A percentile compares a stretch with the other conserved stretches of the same genome.
phyloP scores from a whole-genome alignment of 176 grass and related monocot species.

The Oryza rufipogon region DNA sequence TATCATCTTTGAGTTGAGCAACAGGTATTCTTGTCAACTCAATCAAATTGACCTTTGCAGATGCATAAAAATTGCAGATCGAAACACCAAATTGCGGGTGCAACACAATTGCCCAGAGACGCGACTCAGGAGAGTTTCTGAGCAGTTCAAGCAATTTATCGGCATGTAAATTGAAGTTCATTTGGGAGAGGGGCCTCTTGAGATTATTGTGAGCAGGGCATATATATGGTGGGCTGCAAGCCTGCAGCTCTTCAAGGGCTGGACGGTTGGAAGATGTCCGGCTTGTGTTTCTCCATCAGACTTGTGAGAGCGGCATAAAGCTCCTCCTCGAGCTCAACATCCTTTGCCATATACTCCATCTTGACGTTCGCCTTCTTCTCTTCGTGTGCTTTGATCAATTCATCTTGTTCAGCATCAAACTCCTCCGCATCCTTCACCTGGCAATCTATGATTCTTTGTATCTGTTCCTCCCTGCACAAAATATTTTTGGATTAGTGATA shows the following conservation, averaged over 20 bases:
- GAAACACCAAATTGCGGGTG: not conserved
- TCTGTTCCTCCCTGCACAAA: constrained; percentile 60
- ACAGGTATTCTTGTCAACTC: not conserved
- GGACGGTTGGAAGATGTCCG: constrained; percentile 58
- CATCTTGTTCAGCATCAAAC: constrained; percentile 60
- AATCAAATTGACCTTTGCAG: not conserved
- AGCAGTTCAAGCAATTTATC: not conserved
- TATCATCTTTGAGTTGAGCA: not conserved
- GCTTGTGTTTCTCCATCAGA: constrained; percentile 81
- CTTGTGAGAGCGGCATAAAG: constrained; percentile 47
- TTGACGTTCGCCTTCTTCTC: constrained; percentile 55
- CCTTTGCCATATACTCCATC: constrained; percentile 63
- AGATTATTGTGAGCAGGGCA: not conserved
- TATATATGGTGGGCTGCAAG: not conserved
- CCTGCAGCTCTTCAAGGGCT: constrained; percentile 28
- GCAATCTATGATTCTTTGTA: constrained; percentile 58
- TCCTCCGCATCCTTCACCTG: constrained; percentile 66
- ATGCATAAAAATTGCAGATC: not conserved
- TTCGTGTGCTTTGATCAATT: constrained; percentile 54
- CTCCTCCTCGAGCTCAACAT: constrained; percentile 60
- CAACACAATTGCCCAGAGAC: not conserved
- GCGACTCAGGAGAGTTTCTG: not conserved
- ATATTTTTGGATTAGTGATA: constrained; percentile 1
- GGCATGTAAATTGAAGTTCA: not conserved
- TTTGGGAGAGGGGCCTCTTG: not conserved